Base-by-base conservation (phyloP, 78 protist genomes). In the Mastigamoeba balamuthi region DNA sequence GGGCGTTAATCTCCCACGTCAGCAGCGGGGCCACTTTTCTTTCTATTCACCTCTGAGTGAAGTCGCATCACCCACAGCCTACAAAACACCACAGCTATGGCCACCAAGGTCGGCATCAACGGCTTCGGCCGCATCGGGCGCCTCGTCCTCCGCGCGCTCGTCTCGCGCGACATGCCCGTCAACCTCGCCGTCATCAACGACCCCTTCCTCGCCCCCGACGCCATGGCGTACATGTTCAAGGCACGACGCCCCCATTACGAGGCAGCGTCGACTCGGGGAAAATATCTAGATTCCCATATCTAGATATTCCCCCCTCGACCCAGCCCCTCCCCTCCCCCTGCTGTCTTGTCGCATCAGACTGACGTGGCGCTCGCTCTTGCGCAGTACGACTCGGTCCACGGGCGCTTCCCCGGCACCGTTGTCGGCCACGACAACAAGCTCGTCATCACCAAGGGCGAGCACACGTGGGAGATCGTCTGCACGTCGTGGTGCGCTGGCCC, bases 61-160 rank as follows among this genome's bases (percentile, higher is more conserved):
- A n/a, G n/a, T n/a, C n/a, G n/a, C n/a, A n/a, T n/a, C n/a, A n/a
- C n/a, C n/a, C n/a, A n/a, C n/a, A n/a, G n/a, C n/a, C n/a, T n/a
- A n/a, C n/a, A n/a, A n/a, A n/a, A n/a, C n/a, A n/a, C n/a, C n/a
- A n/a, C n/a, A n/a, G n/a, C n/a, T n/a, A n/a, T n/a, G n/a, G n/a
- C n/a, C n/a, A 48, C 17, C 58, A 48, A 48, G 58, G 74, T 93
- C 36, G 95, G 95, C 36, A 91, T 95, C 89, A 95, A 95, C 80
- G 99, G 99, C 67, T 97, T 97, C 52, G 99, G 99, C 38, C 92
- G 99, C 75, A 97, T 48, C 58, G 99, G 99, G 41, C 92, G 99
- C 58, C 68, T 98, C 29, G 99, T 96, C 63, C 33, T 86, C 77
- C 90, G 98, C 42, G 90, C 92, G n/a, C 81, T 79, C 66, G 74